Evolutionary conservation across 192 early-diverging fungal species (phyloP).

Genomic region (Linderina pennispora): DNA sequence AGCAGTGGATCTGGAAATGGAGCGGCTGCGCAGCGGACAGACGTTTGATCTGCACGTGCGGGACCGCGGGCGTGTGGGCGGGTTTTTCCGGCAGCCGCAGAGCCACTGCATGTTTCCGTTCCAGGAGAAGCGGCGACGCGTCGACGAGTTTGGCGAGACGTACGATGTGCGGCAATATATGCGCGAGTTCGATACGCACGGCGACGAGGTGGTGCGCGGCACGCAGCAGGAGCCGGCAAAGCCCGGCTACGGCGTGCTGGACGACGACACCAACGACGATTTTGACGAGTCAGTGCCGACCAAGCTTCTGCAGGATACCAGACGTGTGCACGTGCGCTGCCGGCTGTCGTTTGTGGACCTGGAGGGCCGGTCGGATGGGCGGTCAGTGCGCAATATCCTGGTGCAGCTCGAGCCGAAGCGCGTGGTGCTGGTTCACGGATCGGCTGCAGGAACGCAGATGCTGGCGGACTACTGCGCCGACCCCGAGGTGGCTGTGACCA

Average conservation of each 20-base stretch:
- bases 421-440: slow-evolving; percentile 79
- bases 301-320: slow-evolving; percentile 64
- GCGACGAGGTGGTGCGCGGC: slow-evolving; percentile 5
- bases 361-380: slow-evolving; percentile 86
- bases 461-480: slow-evolving; percentile 58
- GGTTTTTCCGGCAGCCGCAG: slow-evolving; percentile 72
- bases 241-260: too few relatives aligned
- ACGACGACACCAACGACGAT: slow-evolving; percentile 16
- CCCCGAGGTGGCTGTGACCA: slow-evolving; percentile 61
- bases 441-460: slow-evolving; percentile 58
- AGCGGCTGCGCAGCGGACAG: slow-evolving; percentile 48
- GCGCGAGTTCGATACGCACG: slow-evolving; percentile 4
- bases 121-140: slow-evolving; percentile 68
- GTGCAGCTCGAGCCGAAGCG: slow-evolving; percentile 39
- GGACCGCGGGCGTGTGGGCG: slow-evolving; percentile 64
- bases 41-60: slow-evolving; percentile 79
- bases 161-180: slow-evolving; percentile 59
- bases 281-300: slow-evolving; percentile 53
- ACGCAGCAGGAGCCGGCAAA: too few relatives aligned
- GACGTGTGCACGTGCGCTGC: slow-evolving; percentile 61
- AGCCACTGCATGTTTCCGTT: slow-evolving; percentile 88
- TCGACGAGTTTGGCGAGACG: slow-evolving; percentile 91
- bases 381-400: slow-evolving; percentile 81
- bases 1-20: slow-evolving; percentile 45
- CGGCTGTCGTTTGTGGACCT: slow-evolving; percentile 81